phyloP scores from a whole-genome alignment of 2,329 filamentous ascomycete species.

The Talaromyces sp. region DNA sequence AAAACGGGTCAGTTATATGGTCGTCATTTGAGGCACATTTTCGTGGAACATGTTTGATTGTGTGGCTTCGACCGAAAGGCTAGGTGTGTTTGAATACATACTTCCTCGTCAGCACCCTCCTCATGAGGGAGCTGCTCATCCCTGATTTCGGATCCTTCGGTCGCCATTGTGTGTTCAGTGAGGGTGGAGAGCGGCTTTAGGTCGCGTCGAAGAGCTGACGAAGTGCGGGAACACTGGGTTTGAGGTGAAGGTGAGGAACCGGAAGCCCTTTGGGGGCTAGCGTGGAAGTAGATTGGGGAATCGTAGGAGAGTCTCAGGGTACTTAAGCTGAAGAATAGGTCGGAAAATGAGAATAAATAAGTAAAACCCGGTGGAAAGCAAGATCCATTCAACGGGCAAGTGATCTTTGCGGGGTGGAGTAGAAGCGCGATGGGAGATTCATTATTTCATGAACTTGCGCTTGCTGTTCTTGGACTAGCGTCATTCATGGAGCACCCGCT shows the following conservation, averaged over 20 bases:
- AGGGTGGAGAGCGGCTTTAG: background rate
- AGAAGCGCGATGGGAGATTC: constrained; percentile 18
- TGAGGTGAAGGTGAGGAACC: background rate
- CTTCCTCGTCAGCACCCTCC: constrained; percentile 50
- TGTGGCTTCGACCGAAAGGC: background rate
- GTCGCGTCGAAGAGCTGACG: background rate
- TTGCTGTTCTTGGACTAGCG: constrained; percentile 25
- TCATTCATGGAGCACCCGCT: background rate
- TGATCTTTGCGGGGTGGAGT: constrained; percentile 22
- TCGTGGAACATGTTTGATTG: background rate
- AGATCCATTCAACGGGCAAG: constrained; percentile 8
- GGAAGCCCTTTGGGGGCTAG: background rate
- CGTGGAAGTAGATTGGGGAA: background rate
- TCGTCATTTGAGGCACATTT: background rate
- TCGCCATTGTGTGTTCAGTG: constrained; percentile 30
- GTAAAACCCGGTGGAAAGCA: constrained; percentile 1
- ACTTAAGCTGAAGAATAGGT: background rate
- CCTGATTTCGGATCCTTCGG: constrained; percentile 41
- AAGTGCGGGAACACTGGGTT: too few species aligned
- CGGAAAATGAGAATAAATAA: background rate
- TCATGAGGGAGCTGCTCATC: constrained; percentile 45
- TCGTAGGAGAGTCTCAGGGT: too few species aligned
- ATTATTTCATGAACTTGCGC: constrained; percentile 12
- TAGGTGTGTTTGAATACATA: constrained; percentile 26
- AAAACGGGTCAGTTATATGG: background rate